Base-by-base conservation (phyloP, 768 basidiomycete species). In the Phlebiopsis flavidoalba region DNA sequence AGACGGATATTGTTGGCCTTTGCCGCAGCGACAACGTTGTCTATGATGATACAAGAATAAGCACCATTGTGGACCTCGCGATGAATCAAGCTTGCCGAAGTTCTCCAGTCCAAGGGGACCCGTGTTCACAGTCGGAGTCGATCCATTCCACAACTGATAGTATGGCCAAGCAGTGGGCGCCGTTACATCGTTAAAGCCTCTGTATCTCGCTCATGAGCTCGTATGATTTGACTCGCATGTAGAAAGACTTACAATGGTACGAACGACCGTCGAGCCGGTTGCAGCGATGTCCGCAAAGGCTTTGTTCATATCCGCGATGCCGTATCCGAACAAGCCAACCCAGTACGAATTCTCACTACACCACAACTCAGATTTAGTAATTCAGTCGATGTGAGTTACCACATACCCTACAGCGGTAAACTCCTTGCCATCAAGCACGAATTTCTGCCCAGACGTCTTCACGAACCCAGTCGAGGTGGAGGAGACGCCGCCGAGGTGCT, bases 1-100 rank as follows among this genome's bases (percentile, higher is more conserved):
- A 87, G 76, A 11, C 81, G 80, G 43, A 88, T 68, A 10, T 83
- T 83, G 63, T 86, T 78, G 0, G 83, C 80, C 65, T 86, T 85
- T 7, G 85, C 85, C 17, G 79, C 75, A 19, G 80, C 77, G 40
- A 86, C 76, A 21, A 85, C 81, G 46, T 79, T 77, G 66, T 85
- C 83, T 71, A 46, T 1, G 15, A 4, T 12, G 1, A n/a, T 8
- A 45, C 49, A 15, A 14, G 47, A 40, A 53, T 45, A n/a, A 43
- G 22, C n/a, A 33, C 47, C 33, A 6, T 31, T 2, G 26, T 3
- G 17, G 36, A 15, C 17, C 15, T 37, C 31, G 19, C 31, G 31
- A 3, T 22, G 12, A 3, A 14, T 22, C 21, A 1, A 10, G 35
- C 60, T 19, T 55, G 79, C 82, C 83, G 53, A 84, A 83, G 67